phyloP scores from a whole-genome alignment of 805 yeast genomes.

The Cyberlindnera euphorbiiphila region DNA sequence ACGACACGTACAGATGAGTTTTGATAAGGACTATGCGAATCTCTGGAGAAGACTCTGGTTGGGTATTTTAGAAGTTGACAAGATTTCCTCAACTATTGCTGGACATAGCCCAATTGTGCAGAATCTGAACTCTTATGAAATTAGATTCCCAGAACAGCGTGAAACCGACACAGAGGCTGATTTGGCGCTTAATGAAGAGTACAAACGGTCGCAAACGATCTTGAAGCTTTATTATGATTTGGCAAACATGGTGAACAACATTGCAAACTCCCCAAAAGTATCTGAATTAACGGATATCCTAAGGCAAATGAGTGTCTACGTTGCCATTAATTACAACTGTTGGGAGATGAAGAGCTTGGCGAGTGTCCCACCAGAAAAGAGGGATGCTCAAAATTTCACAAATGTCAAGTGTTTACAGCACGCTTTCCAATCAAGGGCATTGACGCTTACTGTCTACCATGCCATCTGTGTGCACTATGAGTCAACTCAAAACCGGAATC shows the following conservation, averaged over 20 bases:
- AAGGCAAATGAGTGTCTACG: slow-evolving; percentile 17
- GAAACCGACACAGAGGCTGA: slow-evolving; percentile 12
- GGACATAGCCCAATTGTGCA: slow-evolving; percentile 25
- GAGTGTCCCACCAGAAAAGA: slow-evolving; percentile 1
- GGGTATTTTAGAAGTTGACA: slow-evolving; percentile 25
- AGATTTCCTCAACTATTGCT: slow-evolving; percentile 19
- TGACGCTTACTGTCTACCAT: slow-evolving; percentile 21
- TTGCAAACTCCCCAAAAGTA: slow-evolving; percentile 17
- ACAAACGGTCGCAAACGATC: slow-evolving; percentile 18
- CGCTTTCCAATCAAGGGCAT: slow-evolving; percentile 17
- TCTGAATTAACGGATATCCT: slow-evolving; percentile 16
- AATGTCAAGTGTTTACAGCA: slow-evolving; percentile 17
- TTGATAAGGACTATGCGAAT: slow-evolving; percentile 18
- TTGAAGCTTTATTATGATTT: slow-evolving; percentile 16
- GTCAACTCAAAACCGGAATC: slow-evolving; percentile 11
- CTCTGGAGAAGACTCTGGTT: slow-evolving; percentile 27
- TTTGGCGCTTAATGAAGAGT: slow-evolving; percentile 14
- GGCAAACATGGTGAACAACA: slow-evolving; percentile 21
- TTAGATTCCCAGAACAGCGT: slow-evolving; percentile 14
- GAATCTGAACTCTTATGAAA: slow-evolving; percentile 15
- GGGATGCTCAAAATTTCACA: slow-evolving; percentile 10
- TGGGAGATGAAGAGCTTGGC: slow-evolving; percentile 5
- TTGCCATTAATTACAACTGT: slow-evolving; percentile 17
- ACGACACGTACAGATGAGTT: slow-evolving; percentile 19
- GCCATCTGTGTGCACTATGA: slow-evolving; percentile 23